phyloP scores from a whole-genome alignment of 306 rosid genomes.

The Lupinus albus region DNA sequence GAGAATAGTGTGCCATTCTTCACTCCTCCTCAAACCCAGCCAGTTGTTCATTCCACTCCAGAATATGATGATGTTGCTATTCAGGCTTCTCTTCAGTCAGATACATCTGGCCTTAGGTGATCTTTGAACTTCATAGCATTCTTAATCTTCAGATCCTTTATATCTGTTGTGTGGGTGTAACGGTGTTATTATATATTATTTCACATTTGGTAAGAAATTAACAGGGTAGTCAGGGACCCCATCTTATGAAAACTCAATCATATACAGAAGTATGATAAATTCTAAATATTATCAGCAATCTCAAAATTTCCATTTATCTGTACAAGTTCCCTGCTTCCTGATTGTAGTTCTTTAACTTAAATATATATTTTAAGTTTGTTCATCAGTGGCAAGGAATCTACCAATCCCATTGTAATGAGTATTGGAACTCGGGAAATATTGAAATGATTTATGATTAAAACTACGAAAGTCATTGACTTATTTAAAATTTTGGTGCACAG shows the following conservation, averaged over 20 bases:
- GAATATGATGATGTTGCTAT: conserved; percentile 62
- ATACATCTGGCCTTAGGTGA: conserved; percentile 87
- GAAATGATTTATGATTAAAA: conserved; percentile 7
- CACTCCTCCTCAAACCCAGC: conserved; percentile 94
- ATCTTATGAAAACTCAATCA: conserved; percentile 20
- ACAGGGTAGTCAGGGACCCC: conserved; percentile 21
- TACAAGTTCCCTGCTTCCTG: no score
- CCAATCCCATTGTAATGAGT: not conserved
- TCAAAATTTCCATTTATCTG: not conserved
- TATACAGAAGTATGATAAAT: conserved; percentile 5
- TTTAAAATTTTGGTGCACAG: not conserved
- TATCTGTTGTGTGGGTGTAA: conserved; percentile 22
- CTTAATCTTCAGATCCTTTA: conserved; percentile 24
- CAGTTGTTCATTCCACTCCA: conserved; percentile 50
- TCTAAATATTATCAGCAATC: conserved; percentile 6
- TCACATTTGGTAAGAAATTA: conserved; percentile 24
- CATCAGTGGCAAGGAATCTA: conserved; percentile 3
- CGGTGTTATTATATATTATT: conserved; percentile 12
- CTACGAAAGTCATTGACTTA: not conserved
- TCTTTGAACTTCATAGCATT: conserved; percentile 25
- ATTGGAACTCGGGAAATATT: not conserved
- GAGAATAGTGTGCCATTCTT: conserved; percentile 84
- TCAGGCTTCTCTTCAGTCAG: conserved; percentile 91
- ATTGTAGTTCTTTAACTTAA: not conserved
- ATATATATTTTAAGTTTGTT: not conserved